Conservation (phyloP, 805 yeast species). For the Lachancea dasiensis region DNA sequence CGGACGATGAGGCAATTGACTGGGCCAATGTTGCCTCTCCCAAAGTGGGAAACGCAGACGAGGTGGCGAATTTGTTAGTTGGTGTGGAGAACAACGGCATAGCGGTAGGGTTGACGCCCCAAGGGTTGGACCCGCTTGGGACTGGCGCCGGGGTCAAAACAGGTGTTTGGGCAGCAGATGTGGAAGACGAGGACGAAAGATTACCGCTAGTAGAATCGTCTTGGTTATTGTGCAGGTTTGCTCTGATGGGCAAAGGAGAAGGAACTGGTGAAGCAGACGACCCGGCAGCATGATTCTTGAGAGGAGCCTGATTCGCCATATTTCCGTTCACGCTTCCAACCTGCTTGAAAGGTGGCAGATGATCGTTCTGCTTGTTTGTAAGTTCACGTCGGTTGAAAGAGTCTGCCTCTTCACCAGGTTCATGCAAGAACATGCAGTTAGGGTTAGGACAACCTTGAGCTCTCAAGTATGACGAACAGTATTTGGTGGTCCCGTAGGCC, state of each 20-base stretch:
- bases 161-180: constrained; percentile 19
- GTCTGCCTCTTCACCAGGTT: constrained; percentile 99
- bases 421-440: constrained; percentile 97
- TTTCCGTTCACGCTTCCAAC: constrained; percentile 1
- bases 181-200: constrained; percentile 12
- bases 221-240: constrained; percentile 27
- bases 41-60: constrained; percentile 27
- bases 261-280: constrained; percentile 12
- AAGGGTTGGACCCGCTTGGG: constrained; percentile 31
- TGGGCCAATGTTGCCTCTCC: constrained; percentile 22
- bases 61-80: constrained; percentile 21
- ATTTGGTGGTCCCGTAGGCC: constrained; percentile 97
- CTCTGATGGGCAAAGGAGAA: constrained; percentile 29
- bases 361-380: constrained; percentile 29
- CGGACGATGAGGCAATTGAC: constrained; percentile 25
- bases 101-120: constrained; percentile 31
- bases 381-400: constrained; percentile 69
- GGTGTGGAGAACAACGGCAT: constrained; percentile 24
- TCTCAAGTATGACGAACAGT: constrained; percentile 91
- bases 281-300: neutral
- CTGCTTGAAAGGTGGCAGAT: constrained; percentile 4
- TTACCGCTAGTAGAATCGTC: constrained; percentile 16
- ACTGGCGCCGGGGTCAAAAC: constrained; percentile 30
- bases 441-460: constrained; percentile 98
- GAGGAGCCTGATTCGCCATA: neutral